Evolutionary conservation across 768 basidiomycete genomes (phyloP).

Genomic region (Royoungia palumana): DNA sequence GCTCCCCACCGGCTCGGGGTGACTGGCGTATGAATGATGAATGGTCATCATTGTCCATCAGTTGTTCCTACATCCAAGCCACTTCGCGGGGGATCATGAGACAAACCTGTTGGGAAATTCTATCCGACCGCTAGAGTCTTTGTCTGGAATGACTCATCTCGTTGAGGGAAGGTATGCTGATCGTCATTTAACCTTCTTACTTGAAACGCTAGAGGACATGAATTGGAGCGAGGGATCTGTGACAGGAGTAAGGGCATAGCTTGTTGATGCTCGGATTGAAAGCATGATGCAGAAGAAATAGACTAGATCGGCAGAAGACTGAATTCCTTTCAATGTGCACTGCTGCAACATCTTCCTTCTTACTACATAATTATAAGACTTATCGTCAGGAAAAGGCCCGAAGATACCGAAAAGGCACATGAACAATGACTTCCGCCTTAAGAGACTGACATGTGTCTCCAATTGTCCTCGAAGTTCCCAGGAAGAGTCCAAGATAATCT

Average conservation of each 20-base stretch:
- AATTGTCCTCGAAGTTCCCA: too few relatives aligned
- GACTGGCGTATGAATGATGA: conserved; percentile 8
- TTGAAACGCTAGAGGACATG: conserved; percentile 1
- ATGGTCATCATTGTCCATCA: not conserved
- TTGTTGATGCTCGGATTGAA: not conserved
- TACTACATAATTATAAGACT: not conserved
- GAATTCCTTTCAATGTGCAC: not conserved
- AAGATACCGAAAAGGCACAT: too few relatives aligned
- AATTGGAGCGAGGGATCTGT: not conserved
- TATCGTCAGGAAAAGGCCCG: too few relatives aligned
- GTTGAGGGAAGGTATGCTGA: rapidly evolving
- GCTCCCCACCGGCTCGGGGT: not conserved
- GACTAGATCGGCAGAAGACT: not conserved
- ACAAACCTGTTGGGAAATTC: not conserved
- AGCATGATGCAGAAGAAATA: not conserved
- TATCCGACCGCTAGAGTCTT: not conserved
- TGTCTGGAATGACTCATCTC: not conserved
- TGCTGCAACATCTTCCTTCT: not conserved
- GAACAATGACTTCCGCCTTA: too few relatives aligned
- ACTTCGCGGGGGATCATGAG: not conserved
- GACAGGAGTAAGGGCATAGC: not conserved
- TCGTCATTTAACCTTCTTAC: not conserved
- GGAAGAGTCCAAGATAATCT: too few relatives aligned
- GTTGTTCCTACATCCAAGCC: conserved; percentile 13
- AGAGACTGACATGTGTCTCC: too few relatives aligned